These are phyloP conservation scores for Bipolaris zeicola DNA, from an alignment of 2,329 filamentous ascomycete species.

Conservation along the genomic window DNA sequence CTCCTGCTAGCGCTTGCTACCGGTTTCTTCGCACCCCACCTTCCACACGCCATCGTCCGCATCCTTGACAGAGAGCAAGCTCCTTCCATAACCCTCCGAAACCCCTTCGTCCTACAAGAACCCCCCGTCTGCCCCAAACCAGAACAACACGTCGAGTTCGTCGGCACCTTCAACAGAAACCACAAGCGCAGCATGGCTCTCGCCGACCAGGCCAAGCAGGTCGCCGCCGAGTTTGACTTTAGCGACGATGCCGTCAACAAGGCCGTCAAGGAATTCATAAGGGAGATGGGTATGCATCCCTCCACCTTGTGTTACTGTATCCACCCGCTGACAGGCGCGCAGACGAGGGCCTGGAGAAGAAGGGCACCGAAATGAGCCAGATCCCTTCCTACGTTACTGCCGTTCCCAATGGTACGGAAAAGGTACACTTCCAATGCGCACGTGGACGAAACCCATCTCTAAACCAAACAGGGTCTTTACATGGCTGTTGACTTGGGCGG, in stretches of 20 bases:
- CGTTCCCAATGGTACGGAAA: constrained; percentile 96
- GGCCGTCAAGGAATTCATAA: constrained; percentile 83
- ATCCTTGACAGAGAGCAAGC: constrained; percentile 33
- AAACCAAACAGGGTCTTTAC: constrained; percentile 74
- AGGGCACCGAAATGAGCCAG: constrained; percentile 85
- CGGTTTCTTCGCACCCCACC: constrained; percentile 46
- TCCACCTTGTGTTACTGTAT: not conserved
- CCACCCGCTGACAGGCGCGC: constrained; percentile 24
- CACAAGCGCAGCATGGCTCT: constrained; percentile 56
- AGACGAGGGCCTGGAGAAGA: constrained; percentile 81
- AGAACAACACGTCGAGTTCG: constrained; percentile 33
- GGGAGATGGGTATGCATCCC: constrained; percentile 70
- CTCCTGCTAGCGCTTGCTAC: constrained; percentile 43
- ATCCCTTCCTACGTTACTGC: constrained; percentile 97
- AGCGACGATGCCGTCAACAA: constrained; percentile 76
- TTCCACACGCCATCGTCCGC: constrained; percentile 39
- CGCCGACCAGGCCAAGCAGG: constrained; percentile 73
- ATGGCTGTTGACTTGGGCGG: constrained; percentile 97
- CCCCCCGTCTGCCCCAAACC: constrained; percentile 39
- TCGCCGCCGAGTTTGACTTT: constrained; percentile 87
- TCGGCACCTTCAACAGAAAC: constrained; percentile 44
- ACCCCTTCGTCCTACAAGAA: constrained; percentile 32
- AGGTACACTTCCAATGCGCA: constrained; percentile 74
- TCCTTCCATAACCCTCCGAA: constrained; percentile 30
- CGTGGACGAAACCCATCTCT: not conserved